Evolutionary conservation across 352 stramenopile genomes (phyloP), one percentile per base, ranked within the genome.

Genomic region (Phytopythium sindhum): DNA sequence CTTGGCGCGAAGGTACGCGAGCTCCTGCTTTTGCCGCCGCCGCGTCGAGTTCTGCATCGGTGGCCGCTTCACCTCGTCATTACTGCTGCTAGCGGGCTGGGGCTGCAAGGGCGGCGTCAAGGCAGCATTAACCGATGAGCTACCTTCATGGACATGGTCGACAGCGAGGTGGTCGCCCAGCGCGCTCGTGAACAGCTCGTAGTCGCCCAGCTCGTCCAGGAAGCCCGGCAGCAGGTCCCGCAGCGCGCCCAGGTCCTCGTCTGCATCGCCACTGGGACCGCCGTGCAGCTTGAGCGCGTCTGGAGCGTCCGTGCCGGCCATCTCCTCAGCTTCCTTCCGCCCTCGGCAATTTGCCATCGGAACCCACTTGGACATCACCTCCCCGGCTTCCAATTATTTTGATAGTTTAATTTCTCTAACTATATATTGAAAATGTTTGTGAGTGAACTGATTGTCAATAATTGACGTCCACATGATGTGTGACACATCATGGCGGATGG

Each of bases 21-120:
- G 60, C 66, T 89, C 80, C 52, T 82, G 65, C 57, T 87, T 82
- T 63, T 83, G 78, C 28, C 76, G 69, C 65, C 70, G 73, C 26
- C 78, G 73, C 17, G 77, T 85, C 35, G 75, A 79, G 66, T 85
- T 89, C 57, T 80, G 69, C 70, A 80, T 75, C 7, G 74, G 74
- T 42, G 64, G 67, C 2, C 51, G 59, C 12, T 57, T 29, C 14
- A 39, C 37, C 9, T 28, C 56, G 1, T 5, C 3, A 39, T 39
- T 11, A 15, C 17, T 57, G 24, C 12, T 50, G 7, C 7, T 24
- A n/a, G 8, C 5, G 19, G 19, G 5, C 42, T 23, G 42, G 8
- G 19, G 42, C 42, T n/a, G 42, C 10, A 39, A 39, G 14, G 33
- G 33, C 33, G 10, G 33, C 33, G 33, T 2, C 21, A 50, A 4